Base-by-base conservation (phyloP, 768 basidiomycete genomes). In the Amanita phalloides region DNA sequence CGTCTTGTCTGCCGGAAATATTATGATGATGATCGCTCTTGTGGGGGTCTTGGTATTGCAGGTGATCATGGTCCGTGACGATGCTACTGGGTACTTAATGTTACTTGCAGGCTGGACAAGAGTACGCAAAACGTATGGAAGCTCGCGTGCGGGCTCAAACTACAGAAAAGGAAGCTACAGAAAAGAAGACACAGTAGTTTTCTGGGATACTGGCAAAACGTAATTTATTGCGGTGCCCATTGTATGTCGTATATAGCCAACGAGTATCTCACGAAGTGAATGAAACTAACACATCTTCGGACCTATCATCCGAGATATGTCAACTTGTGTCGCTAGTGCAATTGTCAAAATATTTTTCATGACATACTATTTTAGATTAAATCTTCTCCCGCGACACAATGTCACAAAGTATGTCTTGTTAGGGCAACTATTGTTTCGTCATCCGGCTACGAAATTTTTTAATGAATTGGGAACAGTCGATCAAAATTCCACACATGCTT, bases 1-100 rank as follows among this genome's bases (percentile, higher is more conserved):
- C 48, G 74, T 96, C 4, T 71, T 95, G 21, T 81, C 85, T 25
- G 94, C 94, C 5, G 92, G 84, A 8, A 95, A 96, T 62, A 78
- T 88, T 45, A 84, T 97, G 54, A 83, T 91, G 49, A 81, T 84
- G 49, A 71, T 81, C 6, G 74, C 81, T 47, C 72, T 92, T 11
- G 74, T 76, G 17, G 77, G 75, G 8, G 74, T 92, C 49, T 71
- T 92, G 20, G 61, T 69, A 30, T 70, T 92, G 50, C 90, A 92
- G 79, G 89, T 86, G 62, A 65, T 78, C 67, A 45, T 35, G 25
- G 23, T 43, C 53, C 33, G 32, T 13, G 13, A 23, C 28, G 10
- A n/a, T 30, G 49, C 50, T n/a, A 11, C 7, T 30, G 23, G n/a
- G 28, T 37, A 41, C n/a, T 37, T 32, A 17, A 54, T 25, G 11